These are phyloP conservation scores for Suillus placidus DNA, from an alignment of 768 basidiomycete species.

Conservation along the genomic window DNA sequence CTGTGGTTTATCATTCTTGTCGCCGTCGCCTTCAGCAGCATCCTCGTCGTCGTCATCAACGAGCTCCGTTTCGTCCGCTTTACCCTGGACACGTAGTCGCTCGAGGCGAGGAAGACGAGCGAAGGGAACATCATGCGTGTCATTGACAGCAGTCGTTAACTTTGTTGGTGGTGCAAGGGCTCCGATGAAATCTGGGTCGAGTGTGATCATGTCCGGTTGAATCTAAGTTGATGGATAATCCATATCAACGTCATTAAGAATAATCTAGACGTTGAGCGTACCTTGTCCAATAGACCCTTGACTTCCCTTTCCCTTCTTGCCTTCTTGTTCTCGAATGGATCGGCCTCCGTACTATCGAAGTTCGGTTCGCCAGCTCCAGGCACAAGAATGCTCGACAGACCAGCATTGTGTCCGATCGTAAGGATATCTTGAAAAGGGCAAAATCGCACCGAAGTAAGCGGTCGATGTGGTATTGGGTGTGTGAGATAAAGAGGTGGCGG, in stretches of 20 bases:
- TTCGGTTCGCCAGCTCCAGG: conserved; percentile 94
- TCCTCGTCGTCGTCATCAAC: conserved; percentile 39
- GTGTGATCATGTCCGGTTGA: conserved; percentile 88
- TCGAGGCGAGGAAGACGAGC: conserved; percentile 80
- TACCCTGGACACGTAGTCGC: conserved; percentile 70
- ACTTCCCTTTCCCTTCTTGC: conserved; percentile 89
- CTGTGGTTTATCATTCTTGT: conserved; percentile 30
- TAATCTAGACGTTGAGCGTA: conserved; percentile 27
- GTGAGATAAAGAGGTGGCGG: conserved; percentile 88
- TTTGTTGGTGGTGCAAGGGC: conserved; percentile 64
- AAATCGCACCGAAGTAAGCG: conserved; percentile 78
- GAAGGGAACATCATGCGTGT: conserved; percentile 57
- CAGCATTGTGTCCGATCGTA: conserved; percentile 74
- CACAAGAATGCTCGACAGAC: conserved; percentile 84
- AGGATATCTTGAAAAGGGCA: conserved; percentile 88
- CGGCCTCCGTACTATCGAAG: conserved; percentile 91
- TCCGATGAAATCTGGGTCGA: conserved; percentile 78
- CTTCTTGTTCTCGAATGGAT: conserved; percentile 89
- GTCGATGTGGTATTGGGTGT: conserved; percentile 79
- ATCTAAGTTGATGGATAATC: conserved; percentile 49
- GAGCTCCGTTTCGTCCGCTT: conserved; percentile 69
- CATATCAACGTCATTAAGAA: conserved; percentile 9
- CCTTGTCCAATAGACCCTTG: conserved; percentile 87
- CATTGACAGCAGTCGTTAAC: conserved; percentile 52
- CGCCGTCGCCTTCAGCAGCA: conserved; percentile 38